A percentile compares a stretch with the other conserved stretches of the same genome.
Conservation (phyloP, 352 stramenopile species). For the Phytopythium litorale region DNA sequence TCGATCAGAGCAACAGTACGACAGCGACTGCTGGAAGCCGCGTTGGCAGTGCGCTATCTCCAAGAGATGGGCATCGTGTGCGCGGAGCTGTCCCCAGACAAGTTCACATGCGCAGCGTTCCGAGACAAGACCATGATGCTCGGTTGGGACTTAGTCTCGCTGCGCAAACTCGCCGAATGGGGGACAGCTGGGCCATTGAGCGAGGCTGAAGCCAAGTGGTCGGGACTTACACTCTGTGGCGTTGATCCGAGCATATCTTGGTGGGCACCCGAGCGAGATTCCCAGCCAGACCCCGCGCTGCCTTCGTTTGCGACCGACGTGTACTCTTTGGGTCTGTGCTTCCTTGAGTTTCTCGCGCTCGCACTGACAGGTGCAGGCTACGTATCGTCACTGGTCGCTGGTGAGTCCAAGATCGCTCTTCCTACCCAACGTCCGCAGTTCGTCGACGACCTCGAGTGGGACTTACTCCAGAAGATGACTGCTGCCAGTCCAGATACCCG, state of each 20-base stretch:
- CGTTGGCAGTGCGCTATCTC: constrained; percentile 22
- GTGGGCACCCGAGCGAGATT: not conserved
- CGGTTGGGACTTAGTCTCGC: not conserved
- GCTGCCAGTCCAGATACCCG: constrained; percentile 4
- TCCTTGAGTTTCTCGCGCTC: not conserved
- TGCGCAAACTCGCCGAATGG: not conserved
- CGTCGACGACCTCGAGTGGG: constrained; percentile 16
- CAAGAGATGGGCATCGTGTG: constrained; percentile 13
- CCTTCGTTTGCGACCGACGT: not conserved
- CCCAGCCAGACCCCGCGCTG: not conserved
- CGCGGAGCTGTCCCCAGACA: not conserved
- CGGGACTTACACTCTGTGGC: not conserved
- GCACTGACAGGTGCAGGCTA: not conserved
- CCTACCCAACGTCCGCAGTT: constrained; percentile 12
- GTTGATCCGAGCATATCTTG: not conserved
- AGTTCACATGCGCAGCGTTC: not conserved
- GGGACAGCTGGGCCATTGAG: not conserved
- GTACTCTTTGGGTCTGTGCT: not conserved
- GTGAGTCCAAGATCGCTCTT: not conserved
- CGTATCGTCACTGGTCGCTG: not conserved
- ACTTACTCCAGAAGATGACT: constrained; percentile 24
- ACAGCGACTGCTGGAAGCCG: constrained; percentile 19
- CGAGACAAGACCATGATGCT: constrained; percentile 1
- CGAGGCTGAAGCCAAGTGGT: not conserved
- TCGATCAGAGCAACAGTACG: constrained; percentile 1